Conservation (phyloP, 2,329 filamentous ascomycete species). For the Fusarium irregulare region DNA sequence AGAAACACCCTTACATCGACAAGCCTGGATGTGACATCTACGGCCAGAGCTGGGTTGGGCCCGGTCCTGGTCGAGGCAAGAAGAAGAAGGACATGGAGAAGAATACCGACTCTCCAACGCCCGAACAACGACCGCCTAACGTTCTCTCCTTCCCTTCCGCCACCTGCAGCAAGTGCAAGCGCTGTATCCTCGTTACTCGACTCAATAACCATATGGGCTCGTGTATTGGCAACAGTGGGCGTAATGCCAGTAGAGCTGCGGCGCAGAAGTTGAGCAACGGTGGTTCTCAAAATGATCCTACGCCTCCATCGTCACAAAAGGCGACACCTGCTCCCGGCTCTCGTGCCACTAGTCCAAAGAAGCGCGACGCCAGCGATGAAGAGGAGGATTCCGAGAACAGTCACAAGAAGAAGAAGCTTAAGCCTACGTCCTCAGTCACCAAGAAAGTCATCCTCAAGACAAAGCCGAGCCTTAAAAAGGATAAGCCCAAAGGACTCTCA, state of each 20-base stretch:
- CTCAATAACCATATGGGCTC: conserved; percentile 77
- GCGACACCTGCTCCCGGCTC: conserved; percentile 68
- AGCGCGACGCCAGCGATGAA: conserved; percentile 68
- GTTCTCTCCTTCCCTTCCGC: conserved; percentile 73
- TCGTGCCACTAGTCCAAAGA: conserved; percentile 65
- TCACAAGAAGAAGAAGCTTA: conserved; percentile 70
- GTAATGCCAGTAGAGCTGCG: conserved; percentile 71
- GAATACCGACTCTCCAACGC: conserved; percentile 62
- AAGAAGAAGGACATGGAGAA: conserved; percentile 83
- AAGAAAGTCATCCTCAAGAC: conserved; percentile 69
- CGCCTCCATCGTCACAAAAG: conserved; percentile 72
- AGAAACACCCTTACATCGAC: conserved; percentile 80
- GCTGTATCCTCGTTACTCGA: conserved; percentile 72
- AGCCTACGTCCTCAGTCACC: conserved; percentile 53
- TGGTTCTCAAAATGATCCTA: conserved; percentile 65
- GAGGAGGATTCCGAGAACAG: conserved; percentile 63
- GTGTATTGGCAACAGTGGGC: conserved; percentile 73
- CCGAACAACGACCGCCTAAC: conserved; percentile 69
- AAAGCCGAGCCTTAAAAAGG: conserved; percentile 63
- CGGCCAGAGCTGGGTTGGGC: conserved; percentile 82
- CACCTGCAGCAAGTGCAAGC: conserved; percentile 75
- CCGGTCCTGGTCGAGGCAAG: conserved; percentile 76
- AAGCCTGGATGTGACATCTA: conserved; percentile 83
- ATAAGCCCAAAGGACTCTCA: conserved; percentile 65
- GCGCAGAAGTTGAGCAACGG: conserved; percentile 72